Percentiles rank a stretch among this genome's conserved stretches.
Evolutionary conservation across 345 rosid species (phyloP).

Genomic region (Passiflora organensis): DNA sequence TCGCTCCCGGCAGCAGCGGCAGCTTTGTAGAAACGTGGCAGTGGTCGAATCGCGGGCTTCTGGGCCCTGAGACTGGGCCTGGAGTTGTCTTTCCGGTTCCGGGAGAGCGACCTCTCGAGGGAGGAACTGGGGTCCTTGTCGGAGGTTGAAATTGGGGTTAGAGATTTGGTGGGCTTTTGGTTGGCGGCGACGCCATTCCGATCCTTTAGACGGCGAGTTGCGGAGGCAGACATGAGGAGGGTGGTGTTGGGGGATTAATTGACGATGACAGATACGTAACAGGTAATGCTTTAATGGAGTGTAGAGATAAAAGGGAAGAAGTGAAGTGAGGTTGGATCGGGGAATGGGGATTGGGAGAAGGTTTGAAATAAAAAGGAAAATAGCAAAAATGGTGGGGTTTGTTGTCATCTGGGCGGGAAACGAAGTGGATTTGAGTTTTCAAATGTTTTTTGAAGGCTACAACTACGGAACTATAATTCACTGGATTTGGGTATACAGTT

Average conservation of each 20-base stretch:
- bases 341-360: background rate
- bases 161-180: constrained; percentile 35
- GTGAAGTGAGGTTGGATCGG: background rate
- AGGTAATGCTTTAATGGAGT: background rate
- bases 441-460: constrained; percentile 6
- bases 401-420: constrained; percentile 61
- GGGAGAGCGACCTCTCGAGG: constrained; percentile 40
- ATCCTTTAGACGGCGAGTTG: constrained; percentile 57
- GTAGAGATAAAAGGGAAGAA: background rate
- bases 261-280: background rate
- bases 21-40: constrained; percentile 56
- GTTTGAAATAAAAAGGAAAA: background rate
- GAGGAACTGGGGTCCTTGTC: constrained; percentile 19
- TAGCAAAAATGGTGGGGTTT: background rate
- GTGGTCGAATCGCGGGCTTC: constrained; percentile 51
- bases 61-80: constrained; percentile 37
- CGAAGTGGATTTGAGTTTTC: constrained; percentile 22
- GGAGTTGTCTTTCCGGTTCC: constrained; percentile 58
- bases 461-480: too few species aligned
- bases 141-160: constrained; percentile 42
- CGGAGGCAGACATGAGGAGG: constrained; percentile 50
- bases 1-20: constrained; percentile 21
- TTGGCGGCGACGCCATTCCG: constrained; percentile 34
- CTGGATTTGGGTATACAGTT: too few species aligned
- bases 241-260: background rate